Base-by-base conservation (phyloP, 768 basidiomycete genomes). In the Chalciporus pseudorubinellus region DNA sequence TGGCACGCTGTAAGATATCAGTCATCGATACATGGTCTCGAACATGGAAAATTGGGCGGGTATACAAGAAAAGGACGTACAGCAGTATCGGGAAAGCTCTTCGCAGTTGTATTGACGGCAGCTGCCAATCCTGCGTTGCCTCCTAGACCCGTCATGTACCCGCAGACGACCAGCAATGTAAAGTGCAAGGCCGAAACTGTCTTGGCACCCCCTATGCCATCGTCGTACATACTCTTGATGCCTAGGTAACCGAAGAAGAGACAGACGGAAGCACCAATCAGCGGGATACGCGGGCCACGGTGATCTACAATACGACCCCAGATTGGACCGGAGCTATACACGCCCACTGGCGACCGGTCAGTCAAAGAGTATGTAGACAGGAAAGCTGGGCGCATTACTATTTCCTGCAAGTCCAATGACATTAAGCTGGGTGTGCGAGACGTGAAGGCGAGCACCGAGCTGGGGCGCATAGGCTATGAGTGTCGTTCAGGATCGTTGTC, bases 391-490 rank as follows among this genome's bases (percentile, higher is more conserved):
- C 3, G 5, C 83, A 52, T n/a, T 60, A 91, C 88, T 64, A 59
- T 87, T 91, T n/a, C 83, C 87, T 2, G 84, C 86, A n/a, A 88
- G 72, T 14, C 82, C 92, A 16, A 95, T 79, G 31, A 93, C 66
- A 59, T 95, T 95, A 31, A 92, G 74, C 51, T 88, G 82, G 0
- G 92, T 95, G 48, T 94, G 88, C 4, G 81, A 79, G 45, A 95
- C 80, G 41, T 77, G 73, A 16, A 95, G 78, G 36, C 83, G 80
- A n/a, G 83, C 71, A 1, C 88, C 89, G 5, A 95, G 78, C 65
- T 95, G 92, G 0, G 93, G 92, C 2, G 88, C 83, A 65, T 94
- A 97, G 18, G 91, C 92, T 85, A 53, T 52, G 31, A 31, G 19
- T 36, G 39, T 47, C 18, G 20, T 45, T 48, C 45, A 51, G n/a